phyloP scores from a whole-genome alignment of 2,329 filamentous ascomycete genomes.

The Ophiocordyceps australis region DNA sequence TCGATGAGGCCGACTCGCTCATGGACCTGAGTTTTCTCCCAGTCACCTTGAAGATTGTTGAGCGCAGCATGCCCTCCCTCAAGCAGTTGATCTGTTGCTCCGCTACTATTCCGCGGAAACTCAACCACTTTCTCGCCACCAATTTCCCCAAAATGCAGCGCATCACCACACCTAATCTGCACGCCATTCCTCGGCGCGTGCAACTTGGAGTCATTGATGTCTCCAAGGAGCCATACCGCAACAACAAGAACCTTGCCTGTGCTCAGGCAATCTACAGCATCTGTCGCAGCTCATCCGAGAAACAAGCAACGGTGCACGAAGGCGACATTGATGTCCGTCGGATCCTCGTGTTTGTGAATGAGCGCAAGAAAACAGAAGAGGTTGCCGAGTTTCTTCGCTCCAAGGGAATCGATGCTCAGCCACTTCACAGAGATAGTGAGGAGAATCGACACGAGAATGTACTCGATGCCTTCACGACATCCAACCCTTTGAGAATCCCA shows the following conservation, averaged over 20 bases:
- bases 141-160: slow-evolving; percentile 71
- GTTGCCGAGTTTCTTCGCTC: slow-evolving; percentile 60
- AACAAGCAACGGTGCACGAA: slow-evolving; percentile 36
- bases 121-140: slow-evolving; percentile 69
- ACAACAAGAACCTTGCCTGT: slow-evolving; percentile 84
- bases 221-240: slow-evolving; percentile 78
- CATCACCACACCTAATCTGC: slow-evolving; percentile 86
- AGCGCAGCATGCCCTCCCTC: slow-evolving; percentile 63
- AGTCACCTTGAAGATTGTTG: slow-evolving; percentile 65
- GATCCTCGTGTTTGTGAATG: slow-evolving; percentile 91
- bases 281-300: slow-evolving; percentile 50
- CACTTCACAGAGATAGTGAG: slow-evolving; percentile 68
- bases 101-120: slow-evolving; percentile 78
- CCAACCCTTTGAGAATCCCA: slow-evolving; percentile 19
- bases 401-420: slow-evolving; percentile 79
- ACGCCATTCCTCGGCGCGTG: slow-evolving; percentile 86
- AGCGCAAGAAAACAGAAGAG: slow-evolving; percentile 73
- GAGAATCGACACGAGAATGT: slow-evolving; percentile 63
- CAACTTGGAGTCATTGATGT: slow-evolving; percentile 89
- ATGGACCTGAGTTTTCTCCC: slow-evolving; percentile 85
- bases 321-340: slow-evolving; percentile 53
- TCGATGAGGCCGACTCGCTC: slow-evolving; percentile 93
- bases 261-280: slow-evolving; percentile 92
- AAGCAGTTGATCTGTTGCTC: slow-evolving; percentile 85
- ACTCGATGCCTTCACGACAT: slow-evolving; percentile 53